Evolutionary conservation across 2,329 filamentous ascomycete species (phyloP), one percentile per base, ranked within the genome.

Genomic region (Aspergillus oerlinghausenensis): DNA sequence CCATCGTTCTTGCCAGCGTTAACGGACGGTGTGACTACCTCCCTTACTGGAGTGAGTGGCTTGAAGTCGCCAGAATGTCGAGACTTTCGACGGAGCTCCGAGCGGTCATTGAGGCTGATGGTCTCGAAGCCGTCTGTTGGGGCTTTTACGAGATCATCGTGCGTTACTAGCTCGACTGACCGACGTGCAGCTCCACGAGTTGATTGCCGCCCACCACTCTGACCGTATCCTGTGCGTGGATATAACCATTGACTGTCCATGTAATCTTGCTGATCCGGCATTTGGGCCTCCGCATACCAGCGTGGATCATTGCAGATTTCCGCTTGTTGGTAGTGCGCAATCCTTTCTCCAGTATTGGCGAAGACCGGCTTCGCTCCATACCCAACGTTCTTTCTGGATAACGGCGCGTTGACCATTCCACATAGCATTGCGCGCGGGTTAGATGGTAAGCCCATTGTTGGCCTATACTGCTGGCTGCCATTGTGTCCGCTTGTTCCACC

Each of bases 341-440:
- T 8, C 8, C 49, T 55, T 28, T 62, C 57, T 2, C 55, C 52
- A 6, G 57, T 35, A 26, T 59, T 55, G 21, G 55, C 50, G 43
- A 60, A 61, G 10, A 47, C 50, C 7, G 60, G 55, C 26, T 50
- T 63, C 38, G 55, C 59, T n/a, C 58, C 55, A 42, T 58, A 57
- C 2, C 38, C 52, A n/a, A 52, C 43, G 26, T 51, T 54, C 42
- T 59, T 55, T 10, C 49, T 58, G 6, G 53, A 29, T 11, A 51
- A 52, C 8, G 57, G 61, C 58, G 42, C 59, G 59, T 17, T 62
- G 58, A 60, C 60, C 45, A 65, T 67, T 3, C 65, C 66, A 35
- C 71, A 60, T 50, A 70, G 69, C 55, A 71, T 62, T 42, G 72
- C 70, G 45, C 72, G 69, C 28, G 73, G 73, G 49, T 75, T 70